These are phyloP conservation scores for Cryptococcus hybrid DNA, from an alignment of 1,284 basidiomycete genomes.

Conservation along the genomic window DNA sequence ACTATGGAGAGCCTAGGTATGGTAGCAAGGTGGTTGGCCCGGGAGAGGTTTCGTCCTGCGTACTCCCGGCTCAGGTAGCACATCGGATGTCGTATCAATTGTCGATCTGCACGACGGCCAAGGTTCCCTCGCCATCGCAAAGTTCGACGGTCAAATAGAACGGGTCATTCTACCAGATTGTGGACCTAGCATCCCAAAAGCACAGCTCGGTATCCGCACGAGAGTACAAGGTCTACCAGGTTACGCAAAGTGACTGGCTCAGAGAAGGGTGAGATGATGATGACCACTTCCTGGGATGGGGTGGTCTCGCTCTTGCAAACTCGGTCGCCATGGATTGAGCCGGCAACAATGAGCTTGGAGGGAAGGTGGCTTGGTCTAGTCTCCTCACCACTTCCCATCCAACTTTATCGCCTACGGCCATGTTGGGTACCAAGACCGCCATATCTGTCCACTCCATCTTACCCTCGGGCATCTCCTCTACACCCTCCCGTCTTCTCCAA, in stretches of 20 bases:
- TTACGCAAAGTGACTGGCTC: constrained; percentile 8
- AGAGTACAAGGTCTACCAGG: constrained; percentile 4
- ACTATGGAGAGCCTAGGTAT: background rate
- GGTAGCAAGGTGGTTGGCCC: constrained; percentile 9
- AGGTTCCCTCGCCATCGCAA: constrained; percentile 25
- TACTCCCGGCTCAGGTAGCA: constrained; percentile 14
- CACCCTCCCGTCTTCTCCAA: constrained; percentile 7
- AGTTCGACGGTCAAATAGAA: constrained; percentile 41
- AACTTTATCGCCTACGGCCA: constrained; percentile 6
- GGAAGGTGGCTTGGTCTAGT: constrained; percentile 34
- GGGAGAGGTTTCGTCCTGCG: constrained; percentile 22
- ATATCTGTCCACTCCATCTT: constrained; percentile 17
- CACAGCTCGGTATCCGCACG: constrained; percentile 22
- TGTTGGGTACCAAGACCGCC: constrained; percentile 21
- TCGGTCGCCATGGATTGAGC: constrained; percentile 34
- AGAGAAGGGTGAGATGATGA: constrained; percentile 14
- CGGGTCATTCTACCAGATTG: constrained; percentile 6
- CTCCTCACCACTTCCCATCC: constrained; percentile 16
- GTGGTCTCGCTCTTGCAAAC: constrained; percentile 23
- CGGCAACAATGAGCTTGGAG: constrained; percentile 19
- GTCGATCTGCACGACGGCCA: constrained; percentile 16
- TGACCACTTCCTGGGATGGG: constrained; percentile 31
- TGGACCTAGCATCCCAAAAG: constrained; percentile 2
- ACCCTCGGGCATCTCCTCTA: constrained; percentile 7
- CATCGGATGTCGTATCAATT: constrained; percentile 36